Evolutionary conservation across 768 basidiomycete species (phyloP).

Genomic region (Hysterangium stoloniferum): DNA sequence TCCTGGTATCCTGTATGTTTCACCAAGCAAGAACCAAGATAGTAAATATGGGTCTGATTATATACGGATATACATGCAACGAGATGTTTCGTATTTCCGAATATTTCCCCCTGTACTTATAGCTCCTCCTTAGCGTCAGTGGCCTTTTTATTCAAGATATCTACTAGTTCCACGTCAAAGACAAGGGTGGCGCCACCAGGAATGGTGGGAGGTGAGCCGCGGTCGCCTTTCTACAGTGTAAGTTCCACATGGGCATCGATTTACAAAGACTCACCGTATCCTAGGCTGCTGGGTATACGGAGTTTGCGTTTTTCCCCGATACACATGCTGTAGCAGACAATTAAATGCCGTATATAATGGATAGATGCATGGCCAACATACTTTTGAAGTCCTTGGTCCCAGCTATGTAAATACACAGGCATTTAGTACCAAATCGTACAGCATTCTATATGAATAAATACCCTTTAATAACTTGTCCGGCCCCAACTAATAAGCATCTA

Average conservation of each 20-base stretch:
- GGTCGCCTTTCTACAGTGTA: constrained; percentile 11
- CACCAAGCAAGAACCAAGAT: too few species aligned
- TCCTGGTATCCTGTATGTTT: too few species aligned
- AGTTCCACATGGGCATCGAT: background rate
- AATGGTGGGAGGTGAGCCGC: constrained; percentile 30
- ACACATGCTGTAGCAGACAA: constrained; percentile 22
- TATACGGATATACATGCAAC: too few species aligned
- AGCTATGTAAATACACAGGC: background rate
- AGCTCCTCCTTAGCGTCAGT: constrained; percentile 15
- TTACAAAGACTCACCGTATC: constrained; percentile 20
- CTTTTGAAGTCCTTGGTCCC: constrained; percentile 13
- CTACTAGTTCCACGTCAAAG: constrained; percentile 30
- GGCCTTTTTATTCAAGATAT: constrained; percentile 24
- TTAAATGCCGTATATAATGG: background rate
- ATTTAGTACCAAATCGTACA: background rate
- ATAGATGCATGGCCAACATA: background rate
- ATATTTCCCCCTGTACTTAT: constrained; percentile 1
- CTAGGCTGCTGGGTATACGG: constrained; percentile 29
- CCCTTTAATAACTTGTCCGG: constrained; percentile 11
- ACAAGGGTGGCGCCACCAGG: constrained; percentile 27
- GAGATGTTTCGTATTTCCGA: too few species aligned
- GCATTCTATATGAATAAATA: background rate
- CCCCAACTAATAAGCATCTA: constrained; percentile 2
- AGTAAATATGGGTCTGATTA: too few species aligned
- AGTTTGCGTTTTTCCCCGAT: constrained; percentile 29